Conservation (phyloP, 441 rosid genomes). For the Geranium incanum region DNA sequence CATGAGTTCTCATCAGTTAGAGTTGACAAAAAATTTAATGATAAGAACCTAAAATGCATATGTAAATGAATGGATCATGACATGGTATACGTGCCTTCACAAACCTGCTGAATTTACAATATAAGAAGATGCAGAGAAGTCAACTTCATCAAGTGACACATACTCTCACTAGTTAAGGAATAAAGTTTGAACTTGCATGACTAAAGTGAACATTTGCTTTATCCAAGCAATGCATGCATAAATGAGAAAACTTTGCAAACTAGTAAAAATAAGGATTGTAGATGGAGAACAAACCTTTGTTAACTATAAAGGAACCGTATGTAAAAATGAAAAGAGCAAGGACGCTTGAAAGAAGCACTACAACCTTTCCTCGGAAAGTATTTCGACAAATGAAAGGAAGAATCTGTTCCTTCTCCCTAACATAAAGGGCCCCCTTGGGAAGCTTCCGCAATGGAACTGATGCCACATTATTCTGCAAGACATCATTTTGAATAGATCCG, state of each 20-base stretch:
- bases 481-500: conserved; percentile 42
- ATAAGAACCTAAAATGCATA: background rate
- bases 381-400: conserved; percentile 40
- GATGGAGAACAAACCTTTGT: conserved; percentile 45
- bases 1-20: background rate
- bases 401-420: conserved; percentile 61
- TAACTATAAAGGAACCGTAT: conserved; percentile 49
- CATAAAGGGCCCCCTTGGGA: conserved; percentile 39
- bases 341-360: conserved; percentile 53
- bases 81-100: background rate
- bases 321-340: conserved; percentile 59
- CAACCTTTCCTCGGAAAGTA: conserved; percentile 48
- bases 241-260: background rate
- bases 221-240: background rate
- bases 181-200: background rate
- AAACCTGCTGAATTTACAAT: background rate
- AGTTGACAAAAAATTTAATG: background rate
- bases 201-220: background rate
- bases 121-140: background rate
- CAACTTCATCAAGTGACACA: background rate
- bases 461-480: conserved; percentile 23
- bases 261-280: background rate
- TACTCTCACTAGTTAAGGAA: background rate
- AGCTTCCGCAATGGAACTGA: conserved; percentile 27
- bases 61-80: background rate